A percentile compares a stretch with the other conserved stretches of the same genome.
These are phyloP conservation scores for Ailanthus altissimus DNA, from an alignment of 345 rosid species.

Conservation along the genomic window DNA sequence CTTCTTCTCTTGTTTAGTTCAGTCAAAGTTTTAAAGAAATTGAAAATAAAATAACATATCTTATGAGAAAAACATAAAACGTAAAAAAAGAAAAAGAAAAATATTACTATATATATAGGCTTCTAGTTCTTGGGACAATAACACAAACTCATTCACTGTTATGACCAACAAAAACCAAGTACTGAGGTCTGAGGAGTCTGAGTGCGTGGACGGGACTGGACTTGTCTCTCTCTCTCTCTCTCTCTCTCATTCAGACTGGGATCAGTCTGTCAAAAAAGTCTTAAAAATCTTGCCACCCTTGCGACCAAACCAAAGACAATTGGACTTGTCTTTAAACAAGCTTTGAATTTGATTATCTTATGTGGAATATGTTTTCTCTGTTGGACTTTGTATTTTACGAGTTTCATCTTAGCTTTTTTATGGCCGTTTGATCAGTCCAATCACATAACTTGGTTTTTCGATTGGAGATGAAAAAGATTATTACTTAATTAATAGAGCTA, in stretches of 20 bases:
- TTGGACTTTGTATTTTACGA: background rate
- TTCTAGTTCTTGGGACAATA: slow-evolving; percentile 35
- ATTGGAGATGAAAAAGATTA: no score
- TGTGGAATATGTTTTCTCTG: background rate
- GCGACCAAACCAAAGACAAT: background rate
- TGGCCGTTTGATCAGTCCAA: background rate
- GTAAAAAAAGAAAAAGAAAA: background rate
- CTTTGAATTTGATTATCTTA: background rate
- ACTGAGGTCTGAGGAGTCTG: background rate
- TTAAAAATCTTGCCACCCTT: background rate
- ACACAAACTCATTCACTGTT: background rate
- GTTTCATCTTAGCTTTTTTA: background rate
- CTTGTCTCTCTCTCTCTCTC: background rate
- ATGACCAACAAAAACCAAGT: background rate
- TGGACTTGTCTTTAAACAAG: background rate
- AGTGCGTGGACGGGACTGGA: slow-evolving; percentile 21
- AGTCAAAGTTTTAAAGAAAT: slow-evolving; percentile 36
- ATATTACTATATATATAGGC: background rate
- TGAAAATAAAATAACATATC: background rate
- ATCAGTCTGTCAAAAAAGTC: background rate
- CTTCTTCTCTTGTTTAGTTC: slow-evolving; percentile 4
- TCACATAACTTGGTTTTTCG: no score
- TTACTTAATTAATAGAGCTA: no score
- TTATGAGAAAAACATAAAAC: background rate
- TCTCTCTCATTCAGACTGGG: background rate